These are phyloP conservation scores for Scutellaria minor DNA, from an alignment of 257 asterid genomes.

Conservation along the genomic window DNA sequence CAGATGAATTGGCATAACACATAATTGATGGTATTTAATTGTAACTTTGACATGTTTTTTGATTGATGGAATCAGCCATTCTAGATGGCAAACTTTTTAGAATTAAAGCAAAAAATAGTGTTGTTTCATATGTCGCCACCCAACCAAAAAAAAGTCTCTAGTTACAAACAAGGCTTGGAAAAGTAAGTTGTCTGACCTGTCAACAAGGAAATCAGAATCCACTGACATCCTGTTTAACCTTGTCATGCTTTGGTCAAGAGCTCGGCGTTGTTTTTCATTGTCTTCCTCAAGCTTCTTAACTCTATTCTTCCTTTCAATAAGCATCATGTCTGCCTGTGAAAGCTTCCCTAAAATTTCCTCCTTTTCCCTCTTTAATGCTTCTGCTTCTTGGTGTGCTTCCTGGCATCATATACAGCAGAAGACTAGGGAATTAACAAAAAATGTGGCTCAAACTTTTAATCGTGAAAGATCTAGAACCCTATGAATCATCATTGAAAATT, in stretches of 20 bases:
- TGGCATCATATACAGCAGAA: constrained; percentile 42
- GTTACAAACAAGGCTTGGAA: constrained; percentile 2
- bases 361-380: constrained; percentile 65
- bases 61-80: background rate
- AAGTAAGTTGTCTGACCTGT: constrained; percentile 64
- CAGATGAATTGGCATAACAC: background rate
- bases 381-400: constrained; percentile 76
- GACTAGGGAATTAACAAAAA: constrained; percentile 12
- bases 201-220: constrained; percentile 96
- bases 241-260: constrained; percentile 96
- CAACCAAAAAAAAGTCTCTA: background rate
- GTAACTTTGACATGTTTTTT: background rate
- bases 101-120: background rate
- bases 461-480: background rate
- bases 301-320: constrained; percentile 76
- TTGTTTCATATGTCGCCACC: background rate
- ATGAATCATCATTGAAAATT: constrained; percentile 3
- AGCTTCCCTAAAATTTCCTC: constrained; percentile 64
- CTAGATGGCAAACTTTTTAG: constrained; percentile 14
- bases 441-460: constrained; percentile 5
- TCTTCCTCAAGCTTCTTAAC: constrained; percentile 89
- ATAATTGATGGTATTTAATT: background rate
- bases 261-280: constrained; percentile 91
- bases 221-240: constrained; percentile 98
- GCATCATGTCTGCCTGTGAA: constrained; percentile 64